Evolutionary conservation across 371 early-diverging fungal genomes (phyloP), one percentile per base, ranked within the genome.

Genomic region (Parasitella parasitica): DNA sequence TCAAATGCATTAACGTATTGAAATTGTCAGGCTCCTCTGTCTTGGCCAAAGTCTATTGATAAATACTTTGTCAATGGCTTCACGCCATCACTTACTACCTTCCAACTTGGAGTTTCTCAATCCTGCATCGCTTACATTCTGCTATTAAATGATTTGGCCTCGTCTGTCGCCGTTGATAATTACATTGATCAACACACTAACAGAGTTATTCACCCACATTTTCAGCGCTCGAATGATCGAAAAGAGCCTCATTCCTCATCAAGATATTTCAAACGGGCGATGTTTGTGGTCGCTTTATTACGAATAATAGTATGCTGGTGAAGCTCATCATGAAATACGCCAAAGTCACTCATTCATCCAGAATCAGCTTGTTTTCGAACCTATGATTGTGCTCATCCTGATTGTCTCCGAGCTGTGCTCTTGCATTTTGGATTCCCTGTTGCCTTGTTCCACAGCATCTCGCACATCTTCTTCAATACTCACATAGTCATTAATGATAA

Each of bases 301-400:
- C 56, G 1, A 50, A 56, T 49, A 48, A 37, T 49, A 22, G 46
- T 4, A 1, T 55, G 5, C 8, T 56, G 7, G 49, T 48, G 46
- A 48, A 49, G 2, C 20, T 55, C 9, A 5, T 55, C 8, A 48
- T 49, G 55, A 55, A 54, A 48, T 20, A 55, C 1, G 34, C 36
- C 24, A 18, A 30, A 3, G 20, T 0, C 2, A 12, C 43, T 8
- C 13, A 9, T 5, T 43, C 22, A 27, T 18, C 43, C 0, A 6
- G 32, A 9, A 35, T 38, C 26, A 39, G 59, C 3, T 26, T 59
- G 0, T 27, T 60, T 6, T 35, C 37, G 18, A 52, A 59, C 18
- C 59, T 51, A 51, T 9, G 51, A 66, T 49, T n/a, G 63, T 5
- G 54, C 67, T 1, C 66, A 66, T 48, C 66, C 66, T 12, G 30